Evolutionary conservation across 352 stramenopile species (phyloP).

Genomic region (Pythium brassicae): DNA sequence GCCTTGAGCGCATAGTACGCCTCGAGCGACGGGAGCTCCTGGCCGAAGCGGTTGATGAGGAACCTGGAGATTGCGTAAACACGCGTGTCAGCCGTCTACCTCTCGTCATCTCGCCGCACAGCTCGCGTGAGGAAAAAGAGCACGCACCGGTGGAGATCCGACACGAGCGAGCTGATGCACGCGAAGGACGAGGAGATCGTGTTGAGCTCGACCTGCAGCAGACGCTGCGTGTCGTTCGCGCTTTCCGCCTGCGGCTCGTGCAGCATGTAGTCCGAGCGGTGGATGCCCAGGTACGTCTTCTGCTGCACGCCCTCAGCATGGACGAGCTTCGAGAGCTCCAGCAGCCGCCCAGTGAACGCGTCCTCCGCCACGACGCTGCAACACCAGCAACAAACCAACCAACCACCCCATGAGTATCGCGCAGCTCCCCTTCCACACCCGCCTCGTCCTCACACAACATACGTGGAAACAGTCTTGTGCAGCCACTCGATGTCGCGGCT

Average conservation of each 20-base stretch:
- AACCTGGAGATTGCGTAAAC: constrained; percentile 17
- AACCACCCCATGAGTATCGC: background rate
- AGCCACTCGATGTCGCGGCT: constrained; percentile 81
- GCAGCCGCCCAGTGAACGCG: constrained; percentile 76
- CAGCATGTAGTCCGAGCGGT: constrained; percentile 95
- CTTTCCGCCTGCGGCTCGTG: constrained; percentile 58
- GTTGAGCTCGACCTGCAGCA: constrained; percentile 97
- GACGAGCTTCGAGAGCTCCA: constrained; percentile 74
- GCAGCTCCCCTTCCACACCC: too few species aligned
- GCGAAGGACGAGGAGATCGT: constrained; percentile 97
- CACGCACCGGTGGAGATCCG: constrained; percentile 77
- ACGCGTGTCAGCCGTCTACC: too few species aligned
- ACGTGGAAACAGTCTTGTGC: constrained; percentile 55
- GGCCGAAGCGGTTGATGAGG: constrained; percentile 43
- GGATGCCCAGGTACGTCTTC: constrained; percentile 85
- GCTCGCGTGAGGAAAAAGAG: background rate
- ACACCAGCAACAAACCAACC: background rate
- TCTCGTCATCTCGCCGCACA: too few species aligned
- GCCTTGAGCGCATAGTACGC: constrained; percentile 43
- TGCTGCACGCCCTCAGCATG: constrained; percentile 69
- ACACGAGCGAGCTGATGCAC: constrained; percentile 91
- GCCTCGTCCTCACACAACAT: background rate
- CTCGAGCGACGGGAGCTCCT: constrained; percentile 44
- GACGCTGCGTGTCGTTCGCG: constrained; percentile 46
- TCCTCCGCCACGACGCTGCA: constrained; percentile 76